Evolutionary conservation across 345 rosid species (phyloP), one percentile per base, ranked within the genome.

Genomic region (Arabis alpina): DNA sequence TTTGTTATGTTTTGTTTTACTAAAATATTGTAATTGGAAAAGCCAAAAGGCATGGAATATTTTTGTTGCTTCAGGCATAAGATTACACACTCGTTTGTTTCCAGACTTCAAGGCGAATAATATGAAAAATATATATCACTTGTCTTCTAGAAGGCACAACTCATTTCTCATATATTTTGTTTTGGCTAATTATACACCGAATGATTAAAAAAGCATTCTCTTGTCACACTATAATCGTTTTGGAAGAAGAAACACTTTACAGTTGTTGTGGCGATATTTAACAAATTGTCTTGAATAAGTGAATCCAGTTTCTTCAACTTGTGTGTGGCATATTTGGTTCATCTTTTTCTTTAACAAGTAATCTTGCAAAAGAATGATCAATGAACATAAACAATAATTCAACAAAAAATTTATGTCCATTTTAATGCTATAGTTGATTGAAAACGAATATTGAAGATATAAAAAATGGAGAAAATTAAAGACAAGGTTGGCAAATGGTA

Each of bases 111-210:
- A 15, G 71, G 61, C 61, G 43, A 66, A 53, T 16, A 11, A 15
- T 41, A 28, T 3, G 43, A 53, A 41, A 8, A 16, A 10, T 4
- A 15, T 14, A 3, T 53, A 66, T 53, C 61, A 6, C 30, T 53
- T 28, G 11, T 52, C 70, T 66, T 66, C 71, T 66, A 53, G 61
- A 66, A 66, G 28, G 30, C 52, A 66, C 28, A 41, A 10, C 68
- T 40, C 41, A 54, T 54, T 53, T n/a, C 11, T 51, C 25, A 14
- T 50, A 5, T 16, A 10, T 15, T 45, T 30, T 43, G 9, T 14
- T 10, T 28, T 15, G 3, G 5, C 28, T 5, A 42, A 8, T 60
- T 45, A 30, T 44, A 30, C 37, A 3, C 34, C 13, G 19, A 64
- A 36, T 61, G 6, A 9, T 44, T 14, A 1, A 12, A 40, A 61